Conservation (phyloP, 2,329 filamentous ascomycete genomes). For the Fusarium avenaceum region DNA sequence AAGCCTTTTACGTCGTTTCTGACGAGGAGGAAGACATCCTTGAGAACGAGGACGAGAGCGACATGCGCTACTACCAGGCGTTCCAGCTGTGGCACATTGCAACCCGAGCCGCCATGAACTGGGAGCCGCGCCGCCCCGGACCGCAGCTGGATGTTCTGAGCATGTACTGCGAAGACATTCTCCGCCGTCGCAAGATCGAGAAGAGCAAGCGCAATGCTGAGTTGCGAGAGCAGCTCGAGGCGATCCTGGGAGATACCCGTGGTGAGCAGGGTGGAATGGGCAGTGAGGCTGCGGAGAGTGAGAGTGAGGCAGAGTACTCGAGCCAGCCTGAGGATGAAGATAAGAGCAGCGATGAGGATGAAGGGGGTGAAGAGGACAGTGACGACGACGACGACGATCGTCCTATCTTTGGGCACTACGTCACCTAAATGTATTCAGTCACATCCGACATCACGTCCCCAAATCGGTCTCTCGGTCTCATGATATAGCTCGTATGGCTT, state of each 20-base stretch:
- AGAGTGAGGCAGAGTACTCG: conserved; percentile 4
- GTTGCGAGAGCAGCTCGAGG: conserved; percentile 22
- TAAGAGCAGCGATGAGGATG: background rate
- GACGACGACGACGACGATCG: background rate
- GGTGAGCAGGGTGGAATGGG: conserved; percentile 12
- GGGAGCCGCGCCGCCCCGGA: conserved; percentile 21
- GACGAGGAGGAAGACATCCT: conserved; percentile 16
- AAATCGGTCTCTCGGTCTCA: background rate
- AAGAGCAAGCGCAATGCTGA: conserved; percentile 15
- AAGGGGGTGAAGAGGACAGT: conserved; percentile 1
- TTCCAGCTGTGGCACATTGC: conserved; percentile 40
- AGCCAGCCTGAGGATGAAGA: background rate
- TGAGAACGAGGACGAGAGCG: conserved; percentile 5
- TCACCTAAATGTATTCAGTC: background rate
- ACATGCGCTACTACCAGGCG: conserved; percentile 21
- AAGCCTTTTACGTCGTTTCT: conserved; percentile 15
- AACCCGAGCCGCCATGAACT: conserved; percentile 27
- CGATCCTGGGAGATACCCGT: conserved; percentile 24
- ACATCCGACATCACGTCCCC: background rate
- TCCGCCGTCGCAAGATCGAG: conserved; percentile 16
- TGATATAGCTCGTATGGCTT: background rate
- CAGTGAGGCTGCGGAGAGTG: conserved; percentile 7
- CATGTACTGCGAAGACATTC: conserved; percentile 31
- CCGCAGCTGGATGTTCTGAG: conserved; percentile 12
- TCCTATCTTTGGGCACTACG: conserved; percentile 8